Conservation (phyloP, 2,329 filamentous ascomycete species). For the Pseudogymnoascus sp. region DNA sequence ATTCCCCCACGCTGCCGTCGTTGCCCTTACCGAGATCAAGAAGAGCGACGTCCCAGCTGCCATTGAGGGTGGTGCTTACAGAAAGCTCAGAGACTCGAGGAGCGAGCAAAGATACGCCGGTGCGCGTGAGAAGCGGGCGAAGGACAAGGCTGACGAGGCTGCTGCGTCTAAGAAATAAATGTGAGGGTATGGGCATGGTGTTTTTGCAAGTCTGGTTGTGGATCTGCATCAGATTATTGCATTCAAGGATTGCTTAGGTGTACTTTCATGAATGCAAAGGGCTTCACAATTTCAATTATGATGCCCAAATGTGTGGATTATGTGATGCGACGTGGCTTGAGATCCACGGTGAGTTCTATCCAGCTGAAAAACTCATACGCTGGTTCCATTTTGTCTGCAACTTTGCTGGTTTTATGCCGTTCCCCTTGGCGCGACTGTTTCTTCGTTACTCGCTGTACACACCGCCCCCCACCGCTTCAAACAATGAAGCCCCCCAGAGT, state of each 20-base stretch:
- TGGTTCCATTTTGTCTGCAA: neutral
- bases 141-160: slow-evolving; percentile 79
- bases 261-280: slow-evolving; percentile 30
- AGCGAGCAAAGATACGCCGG: slow-evolving; percentile 74
- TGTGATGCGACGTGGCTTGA: neutral
- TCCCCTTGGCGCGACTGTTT: neutral
- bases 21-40: slow-evolving; percentile 63
- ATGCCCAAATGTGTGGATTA: neutral
- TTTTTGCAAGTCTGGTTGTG: slow-evolving; percentile 22
- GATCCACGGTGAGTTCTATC: neutral
- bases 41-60: slow-evolving; percentile 72
- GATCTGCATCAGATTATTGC: slow-evolving; percentile 23
- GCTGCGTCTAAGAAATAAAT: slow-evolving; percentile 72
- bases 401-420: neutral
- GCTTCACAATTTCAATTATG: slow-evolving; percentile 10
- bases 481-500: neutral
- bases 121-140: slow-evolving; percentile 84
- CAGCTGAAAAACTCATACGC: neutral
- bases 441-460: neutral
- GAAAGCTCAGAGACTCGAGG: slow-evolving; percentile 74
- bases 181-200: slow-evolving; percentile 23
- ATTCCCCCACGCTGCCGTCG: slow-evolving; percentile 66
- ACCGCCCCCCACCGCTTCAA: neutral
- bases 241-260: slow-evolving; percentile 27
- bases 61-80: slow-evolving; percentile 76